Conservation (phyloP, 2,329 filamentous ascomycete genomes). For the Alternaria sp. region DNA sequence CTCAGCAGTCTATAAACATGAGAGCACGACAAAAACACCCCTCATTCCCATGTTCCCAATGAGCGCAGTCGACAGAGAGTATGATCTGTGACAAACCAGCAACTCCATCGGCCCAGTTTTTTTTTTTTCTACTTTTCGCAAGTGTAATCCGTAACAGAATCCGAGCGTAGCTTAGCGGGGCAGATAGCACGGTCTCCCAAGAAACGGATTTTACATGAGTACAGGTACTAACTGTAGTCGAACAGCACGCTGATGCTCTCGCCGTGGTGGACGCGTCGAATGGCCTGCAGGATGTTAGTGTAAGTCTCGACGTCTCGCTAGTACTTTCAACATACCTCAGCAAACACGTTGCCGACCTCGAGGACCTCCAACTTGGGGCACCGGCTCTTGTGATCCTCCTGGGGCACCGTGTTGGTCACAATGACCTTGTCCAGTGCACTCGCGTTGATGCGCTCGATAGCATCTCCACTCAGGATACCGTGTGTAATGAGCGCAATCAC, state of each 20-base stretch:
- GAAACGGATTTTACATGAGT: conserved; percentile 1
- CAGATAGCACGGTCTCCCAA: neutral
- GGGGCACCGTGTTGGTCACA: conserved; percentile 94
- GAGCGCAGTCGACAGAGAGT: neutral
- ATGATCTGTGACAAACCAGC: neutral
- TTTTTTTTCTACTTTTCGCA: neutral
- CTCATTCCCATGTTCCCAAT: neutral
- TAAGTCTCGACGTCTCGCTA: conserved; percentile 23
- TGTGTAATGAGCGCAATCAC: conserved; percentile 95
- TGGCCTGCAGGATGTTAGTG: conserved; percentile 62
- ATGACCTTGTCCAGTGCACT: conserved; percentile 92
- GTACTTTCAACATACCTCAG: conserved; percentile 66
- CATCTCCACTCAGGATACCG: conserved; percentile 92
- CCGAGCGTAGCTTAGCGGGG: neutral
- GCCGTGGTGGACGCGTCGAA: conserved; percentile 93
- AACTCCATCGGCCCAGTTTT: neutral
- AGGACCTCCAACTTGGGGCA: conserved; percentile 92
- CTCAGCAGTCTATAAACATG: conserved; percentile 21
- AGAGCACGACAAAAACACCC: neutral
- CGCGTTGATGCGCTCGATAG: conserved; percentile 91
- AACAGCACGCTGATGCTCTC: conserved; percentile 98
- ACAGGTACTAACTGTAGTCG: conserved; percentile 69
- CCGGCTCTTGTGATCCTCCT: conserved; percentile 75
- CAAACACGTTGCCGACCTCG: conserved; percentile 87
- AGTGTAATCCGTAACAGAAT: neutral